A percentile compares a stretch with the other conserved stretches of the same genome.
phyloP scores from a whole-genome alignment of 352 stramenopile species.

The Globisporangium megalacanthum region DNA sequence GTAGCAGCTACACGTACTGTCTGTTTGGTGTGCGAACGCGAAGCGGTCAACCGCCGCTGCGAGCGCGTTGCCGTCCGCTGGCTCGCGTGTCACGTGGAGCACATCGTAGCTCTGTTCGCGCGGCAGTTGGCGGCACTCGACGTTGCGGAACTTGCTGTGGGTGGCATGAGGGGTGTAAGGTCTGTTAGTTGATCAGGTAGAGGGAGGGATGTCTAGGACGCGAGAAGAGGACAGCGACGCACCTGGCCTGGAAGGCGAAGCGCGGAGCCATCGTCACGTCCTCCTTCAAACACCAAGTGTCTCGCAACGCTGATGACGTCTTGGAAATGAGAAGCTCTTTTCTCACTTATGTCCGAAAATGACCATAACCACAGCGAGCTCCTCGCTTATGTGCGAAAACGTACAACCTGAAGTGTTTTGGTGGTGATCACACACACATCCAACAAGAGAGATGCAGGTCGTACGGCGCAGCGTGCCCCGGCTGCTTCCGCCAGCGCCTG shows the following conservation, averaged over 20 bases:
- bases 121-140: conserved; percentile 48
- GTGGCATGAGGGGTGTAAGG: too few relatives aligned
- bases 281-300: background rate
- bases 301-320: background rate
- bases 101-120: conserved; percentile 60
- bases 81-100: conserved; percentile 43
- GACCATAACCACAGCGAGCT: too few relatives aligned
- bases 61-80: conserved; percentile 44
- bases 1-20: conserved; percentile 20
- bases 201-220: too few relatives aligned
- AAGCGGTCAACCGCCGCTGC: conserved; percentile 34
- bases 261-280: conserved; percentile 32
- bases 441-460: background rate
- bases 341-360: too few relatives aligned
- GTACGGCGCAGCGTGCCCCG: conserved; percentile 2
- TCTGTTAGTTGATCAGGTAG: background rate
- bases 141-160: conserved; percentile 74
- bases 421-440: too few relatives aligned
- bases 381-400: background rate
- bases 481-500: background rate
- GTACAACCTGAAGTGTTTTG: too few relatives aligned
- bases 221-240: background rate
- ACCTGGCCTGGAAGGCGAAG: conserved; percentile 50
- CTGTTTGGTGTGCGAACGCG: conserved; percentile 61
- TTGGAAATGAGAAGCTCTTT: background rate